Evolutionary conservation across 257 asterid species (phyloP), one percentile per base, ranked within the genome.

Genomic region (Leptodermis oblonga): DNA sequence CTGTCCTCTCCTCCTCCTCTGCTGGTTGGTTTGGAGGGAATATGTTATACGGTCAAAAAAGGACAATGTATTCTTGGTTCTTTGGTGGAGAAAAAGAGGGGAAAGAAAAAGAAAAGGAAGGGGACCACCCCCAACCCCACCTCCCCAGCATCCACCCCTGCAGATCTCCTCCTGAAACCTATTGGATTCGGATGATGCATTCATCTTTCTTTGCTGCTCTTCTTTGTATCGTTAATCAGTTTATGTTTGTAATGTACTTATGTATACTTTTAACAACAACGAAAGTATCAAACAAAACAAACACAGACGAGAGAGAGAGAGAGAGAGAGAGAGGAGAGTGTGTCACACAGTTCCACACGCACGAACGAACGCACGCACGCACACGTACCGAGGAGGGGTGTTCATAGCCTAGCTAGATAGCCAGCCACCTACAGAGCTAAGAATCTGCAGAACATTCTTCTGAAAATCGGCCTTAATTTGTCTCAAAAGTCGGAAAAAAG

Each of bases 371-470:
- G 61, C 61, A 54, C 60, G 60, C 60, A 54, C 34, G 60, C 60
- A 54, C 61, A 26, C 33, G 18, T 17, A 2, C 11, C 67, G 30
- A 41, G 58, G 9, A 14, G 28, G n/a, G 54, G 54, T 48, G 54
- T n/a, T n/a, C 54, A 52, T 52, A 52, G n/a, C n/a, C 4, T 52
- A 22, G 59, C 59, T 22, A 52, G 59, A 30, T 52, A 6, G 23
- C 59, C 59, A 20, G n/a, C n/a, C n/a, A n/a, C n/a, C n/a, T n/a
- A n/a, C n/a, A n/a, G n/a, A n/a, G n/a, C 48, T 62, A 65, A 66
- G 65, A 74, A 56, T 26, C n/a, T 62, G 69, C 76, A 74, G 80
- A 85, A 82, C 87, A 85, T 85, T 85, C 90, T 67, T 75, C 87
- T 76, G 82, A 79, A 70, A 72, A 67, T 52, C 68, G 78, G 60